A percentile compares a stretch with the other conserved stretches of the same genome.
phyloP scores from a whole-genome alignment of 176 grass and related monocot genomes.

The Thinopyrum elongatum region DNA sequence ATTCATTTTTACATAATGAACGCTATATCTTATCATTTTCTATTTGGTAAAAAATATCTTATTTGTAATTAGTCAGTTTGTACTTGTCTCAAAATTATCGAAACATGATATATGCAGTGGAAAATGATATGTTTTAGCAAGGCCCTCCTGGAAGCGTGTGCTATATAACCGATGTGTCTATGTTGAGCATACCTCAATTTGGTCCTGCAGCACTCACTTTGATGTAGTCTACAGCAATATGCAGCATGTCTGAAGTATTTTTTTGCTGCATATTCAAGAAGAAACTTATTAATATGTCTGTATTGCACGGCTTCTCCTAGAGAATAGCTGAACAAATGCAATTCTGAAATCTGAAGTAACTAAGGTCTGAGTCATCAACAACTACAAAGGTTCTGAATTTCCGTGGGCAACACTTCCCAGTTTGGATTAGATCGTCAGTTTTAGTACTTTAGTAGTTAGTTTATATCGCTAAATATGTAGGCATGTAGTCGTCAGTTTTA shows the following conservation, averaged over 20 bases:
- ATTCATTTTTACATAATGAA: slow-evolving; percentile 10
- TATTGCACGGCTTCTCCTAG: background rate
- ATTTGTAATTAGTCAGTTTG: background rate
- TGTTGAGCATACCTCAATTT: slow-evolving; percentile 65
- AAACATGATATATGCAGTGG: background rate
- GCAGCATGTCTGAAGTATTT: slow-evolving; percentile 92
- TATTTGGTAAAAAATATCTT: background rate
- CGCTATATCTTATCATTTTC: background rate
- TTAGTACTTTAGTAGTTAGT: too few relatives aligned
- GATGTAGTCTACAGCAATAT: slow-evolving; percentile 85
- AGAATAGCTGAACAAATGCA: background rate
- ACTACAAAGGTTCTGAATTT: too few relatives aligned
- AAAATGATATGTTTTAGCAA: background rate
- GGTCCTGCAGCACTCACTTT: slow-evolving; percentile 60
- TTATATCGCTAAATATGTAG: too few relatives aligned
- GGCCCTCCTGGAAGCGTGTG: too few relatives aligned
- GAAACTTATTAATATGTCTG: too few relatives aligned
- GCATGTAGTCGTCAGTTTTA: too few relatives aligned
- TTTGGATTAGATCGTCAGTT: too few relatives aligned
- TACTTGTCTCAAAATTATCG: background rate
- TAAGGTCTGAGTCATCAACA: too few relatives aligned
- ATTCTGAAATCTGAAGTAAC: background rate
- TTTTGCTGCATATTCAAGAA: slow-evolving; percentile 70
- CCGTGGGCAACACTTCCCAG: too few relatives aligned
- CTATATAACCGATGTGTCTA: too few relatives aligned